phyloP scores from a whole-genome alignment of 1,284 basidiomycete genomes.

The Crucibulum cyathiforme region DNA sequence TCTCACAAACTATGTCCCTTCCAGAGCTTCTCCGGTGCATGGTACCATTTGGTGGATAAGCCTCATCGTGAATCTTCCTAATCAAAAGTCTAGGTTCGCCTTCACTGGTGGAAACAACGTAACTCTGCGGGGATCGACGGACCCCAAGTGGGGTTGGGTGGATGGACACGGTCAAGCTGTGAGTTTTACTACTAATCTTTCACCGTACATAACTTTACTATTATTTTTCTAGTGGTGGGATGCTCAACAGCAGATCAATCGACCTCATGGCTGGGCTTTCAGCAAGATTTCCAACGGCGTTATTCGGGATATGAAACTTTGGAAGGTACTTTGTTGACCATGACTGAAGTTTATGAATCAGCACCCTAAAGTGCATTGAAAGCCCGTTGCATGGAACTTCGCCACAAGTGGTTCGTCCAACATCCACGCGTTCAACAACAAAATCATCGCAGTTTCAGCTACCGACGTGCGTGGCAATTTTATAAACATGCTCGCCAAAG shows the following conservation, averaged over 20 bases:
- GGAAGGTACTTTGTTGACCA: constrained; percentile 49
- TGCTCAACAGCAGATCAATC: constrained; percentile 55
- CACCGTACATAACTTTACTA: background rate
- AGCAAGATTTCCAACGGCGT: constrained; percentile 57
- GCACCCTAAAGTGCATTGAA: background rate
- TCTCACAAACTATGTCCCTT: background rate
- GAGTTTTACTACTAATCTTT: constrained; percentile 10
- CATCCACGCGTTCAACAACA: constrained; percentile 60
- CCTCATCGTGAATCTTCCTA: background rate
- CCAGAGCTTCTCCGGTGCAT: constrained; percentile 54
- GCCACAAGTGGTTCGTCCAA: constrained; percentile 55
- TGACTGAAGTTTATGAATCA: background rate
- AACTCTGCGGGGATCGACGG: constrained; percentile 57
- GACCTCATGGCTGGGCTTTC: constrained; percentile 62
- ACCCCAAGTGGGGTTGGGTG: constrained; percentile 67
- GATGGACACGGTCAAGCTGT: constrained; percentile 65
- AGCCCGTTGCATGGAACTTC: constrained; percentile 68
- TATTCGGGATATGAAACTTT: constrained; percentile 64
- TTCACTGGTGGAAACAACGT: constrained; percentile 64
- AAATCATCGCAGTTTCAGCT: constrained; percentile 49
- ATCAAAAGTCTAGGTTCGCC: constrained; percentile 45
- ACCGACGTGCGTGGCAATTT: constrained; percentile 23
- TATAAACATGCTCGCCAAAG: constrained; percentile 8
- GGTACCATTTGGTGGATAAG: constrained; percentile 37
- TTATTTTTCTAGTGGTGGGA: constrained; percentile 61